Evolutionary conservation across 2,329 filamentous ascomycete genomes (phyloP).

Genomic region (Botrytis aclada): DNA sequence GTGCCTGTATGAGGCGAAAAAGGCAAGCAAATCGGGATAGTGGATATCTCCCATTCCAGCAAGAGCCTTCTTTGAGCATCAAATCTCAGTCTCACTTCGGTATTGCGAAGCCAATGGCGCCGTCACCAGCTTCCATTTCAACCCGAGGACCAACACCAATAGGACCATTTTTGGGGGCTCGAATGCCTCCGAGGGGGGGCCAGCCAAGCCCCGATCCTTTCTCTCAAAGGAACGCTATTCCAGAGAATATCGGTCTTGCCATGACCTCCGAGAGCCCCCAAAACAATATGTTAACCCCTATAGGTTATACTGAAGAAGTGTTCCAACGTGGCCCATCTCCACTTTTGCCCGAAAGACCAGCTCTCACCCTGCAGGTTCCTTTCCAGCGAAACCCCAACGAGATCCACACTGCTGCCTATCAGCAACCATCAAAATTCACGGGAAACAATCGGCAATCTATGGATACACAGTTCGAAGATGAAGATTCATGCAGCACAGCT

Average conservation of each 20-base stretch:
- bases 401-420: conserved; percentile 19
- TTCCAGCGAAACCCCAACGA: conserved; percentile 14
- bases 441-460: conserved; percentile 31
- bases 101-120: conserved; percentile 7
- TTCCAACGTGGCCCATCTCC: conserved; percentile 29
- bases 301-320: conserved; percentile 24
- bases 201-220: conserved; percentile 33
- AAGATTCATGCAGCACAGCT: conserved; percentile 22
- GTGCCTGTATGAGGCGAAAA: conserved; percentile 39
- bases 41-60: conserved; percentile 36
- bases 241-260: conserved; percentile 35
- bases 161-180: conserved; percentile 24
- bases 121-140: conserved; percentile 12
- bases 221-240: conserved; percentile 33
- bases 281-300: conserved; percentile 4
- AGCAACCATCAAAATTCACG: conserved; percentile 15
- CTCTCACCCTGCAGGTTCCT: conserved; percentile 32
- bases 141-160: conserved; percentile 30
- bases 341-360: conserved; percentile 36
- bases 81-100: conserved; percentile 23
- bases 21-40: conserved; percentile 33
- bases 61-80: conserved; percentile 29
- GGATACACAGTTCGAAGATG: conserved; percentile 38
- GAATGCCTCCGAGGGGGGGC: conserved; percentile 26
- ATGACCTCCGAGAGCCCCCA: conserved; percentile 27